Evolutionary conservation across 177 flowering plant species (phyloP).

Genomic region (Vitis hybrid): DNA sequence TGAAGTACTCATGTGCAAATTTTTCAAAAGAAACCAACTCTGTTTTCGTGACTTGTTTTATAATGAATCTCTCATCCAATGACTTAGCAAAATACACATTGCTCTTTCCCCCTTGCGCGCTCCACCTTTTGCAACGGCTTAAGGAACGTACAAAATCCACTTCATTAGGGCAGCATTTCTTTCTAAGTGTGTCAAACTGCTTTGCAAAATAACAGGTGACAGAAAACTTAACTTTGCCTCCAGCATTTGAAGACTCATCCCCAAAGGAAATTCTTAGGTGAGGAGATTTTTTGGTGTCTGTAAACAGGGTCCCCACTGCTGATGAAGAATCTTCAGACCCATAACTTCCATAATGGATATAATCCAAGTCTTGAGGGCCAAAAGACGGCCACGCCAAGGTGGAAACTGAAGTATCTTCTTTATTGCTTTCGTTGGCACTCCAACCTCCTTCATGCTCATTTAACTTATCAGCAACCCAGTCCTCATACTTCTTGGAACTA

Average conservation of each 20-base stretch:
- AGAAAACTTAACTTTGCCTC: constrained; percentile 74
- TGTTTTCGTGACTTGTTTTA: constrained; percentile 91
- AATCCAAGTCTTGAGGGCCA: constrained; percentile 63
- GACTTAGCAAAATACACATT: constrained; percentile 97
- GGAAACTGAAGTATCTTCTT: constrained; percentile 38
- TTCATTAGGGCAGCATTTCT: constrained; percentile 79
- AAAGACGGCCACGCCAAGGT: constrained; percentile 58
- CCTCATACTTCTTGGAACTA: constrained; percentile 69
- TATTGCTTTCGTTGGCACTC: constrained; percentile 23
- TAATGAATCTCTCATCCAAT: constrained; percentile 87
- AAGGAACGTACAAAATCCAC: constrained; percentile 76
- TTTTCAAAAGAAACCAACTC: constrained; percentile 95
- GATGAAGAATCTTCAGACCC: constrained; percentile 63
- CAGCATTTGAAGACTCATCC: constrained; percentile 58
- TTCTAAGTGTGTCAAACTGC: constrained; percentile 80
- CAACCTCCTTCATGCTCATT: constrained; percentile 39
- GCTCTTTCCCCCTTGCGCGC: constrained; percentile 99
- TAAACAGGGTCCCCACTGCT: constrained; percentile 36
- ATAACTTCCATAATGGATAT: constrained; percentile 47
- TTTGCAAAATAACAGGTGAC: constrained; percentile 88
- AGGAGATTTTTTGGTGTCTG: constrained; percentile 60
- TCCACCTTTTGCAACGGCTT: constrained; percentile 91
- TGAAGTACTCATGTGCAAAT: constrained; percentile 86
- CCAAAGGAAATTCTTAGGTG: constrained; percentile 77
- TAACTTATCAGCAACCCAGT: constrained; percentile 51